Conservation (phyloP, 768 basidiomycete species). For the Hygrocybe punicea region DNA sequence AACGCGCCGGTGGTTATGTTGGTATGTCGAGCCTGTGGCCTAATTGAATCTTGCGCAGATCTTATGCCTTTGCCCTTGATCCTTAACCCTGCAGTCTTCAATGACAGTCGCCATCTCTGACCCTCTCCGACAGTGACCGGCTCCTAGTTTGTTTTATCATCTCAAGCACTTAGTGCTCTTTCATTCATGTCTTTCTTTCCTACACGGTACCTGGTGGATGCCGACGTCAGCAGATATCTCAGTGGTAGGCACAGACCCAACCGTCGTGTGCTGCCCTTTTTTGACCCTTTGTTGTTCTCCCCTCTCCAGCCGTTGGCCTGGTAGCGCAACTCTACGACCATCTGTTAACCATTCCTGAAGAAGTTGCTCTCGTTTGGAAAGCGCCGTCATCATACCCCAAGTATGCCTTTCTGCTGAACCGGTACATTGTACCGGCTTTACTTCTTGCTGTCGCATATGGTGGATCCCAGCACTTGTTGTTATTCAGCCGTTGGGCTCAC, state of each 20-base stretch:
- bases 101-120: no score
- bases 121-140: not conserved
- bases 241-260: not conserved
- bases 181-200: not conserved
- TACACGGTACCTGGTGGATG: not conserved
- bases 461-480: conserved; percentile 11
- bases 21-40: no score
- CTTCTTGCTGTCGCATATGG: conserved; percentile 26
- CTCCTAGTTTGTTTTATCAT: no score
- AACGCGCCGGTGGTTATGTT: no score
- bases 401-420: conserved; percentile 34
- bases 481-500: not conserved
- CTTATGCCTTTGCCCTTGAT: no score
- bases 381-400: not conserved
- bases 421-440: conserved; percentile 29
- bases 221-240: not conserved
- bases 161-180: no score
- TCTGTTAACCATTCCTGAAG: conserved; percentile 26
- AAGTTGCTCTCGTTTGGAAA: conserved; percentile 14
- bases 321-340: conserved; percentile 35
- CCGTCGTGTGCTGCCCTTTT: no score
- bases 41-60: no score
- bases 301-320: conserved; percentile 28
- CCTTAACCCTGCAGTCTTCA: no score
- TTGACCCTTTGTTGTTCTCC: not conserved